Evolutionary conservation across 2,329 filamentous ascomycete species (phyloP), one percentile per base, ranked within the genome.

Genomic region (Clonostachys rosea): DNA sequence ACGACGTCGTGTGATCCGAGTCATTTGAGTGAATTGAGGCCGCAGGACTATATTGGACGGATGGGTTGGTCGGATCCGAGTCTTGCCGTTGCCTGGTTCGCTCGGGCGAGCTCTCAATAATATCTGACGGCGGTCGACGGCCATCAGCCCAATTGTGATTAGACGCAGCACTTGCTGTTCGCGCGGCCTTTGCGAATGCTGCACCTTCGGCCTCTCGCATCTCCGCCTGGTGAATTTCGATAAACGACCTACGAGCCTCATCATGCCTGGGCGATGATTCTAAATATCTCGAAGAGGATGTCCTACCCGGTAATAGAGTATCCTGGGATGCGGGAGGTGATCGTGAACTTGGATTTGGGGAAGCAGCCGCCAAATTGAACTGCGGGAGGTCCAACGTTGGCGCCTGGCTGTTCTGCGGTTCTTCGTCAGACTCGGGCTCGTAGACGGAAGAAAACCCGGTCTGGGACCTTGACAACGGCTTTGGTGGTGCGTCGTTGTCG

Each of bases 171-270:
- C 59, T 68, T 50, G 59, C 62, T 42, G 56, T 61, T 36, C 55
- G 62, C 46, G 56, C 63, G 43, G 78, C 78, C 49, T 78, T 71
- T 8, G 78, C 72, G 51, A 85, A 75, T 8, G 79, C 81, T 55
- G 71, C 70, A 3, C 78, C 81, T 58, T 85, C 82, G 6, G 76
- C 79, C 54, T 76, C 66, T 36, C 79, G 74, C 75, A 84, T 83
- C 57, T 84, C 69, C 5, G 79, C 79, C 56, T 74, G 77, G 52
- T 78, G 78, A 16, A 71, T 69, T 59, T 78, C 79, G 47, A 83
- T 81, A 53, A 78, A 81, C 0, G 79, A 83, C 49, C 70, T 74
- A 44, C 79, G 70, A 41, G 74, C 74, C 24, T 81, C 78, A 50
- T 81, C 74, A 33, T 69, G 71, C 11, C 61, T 56, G 16, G 58